These are phyloP conservation scores for Diaporthe capsici DNA, from an alignment of 2,329 filamentous ascomycete species.

Conservation along the genomic window DNA sequence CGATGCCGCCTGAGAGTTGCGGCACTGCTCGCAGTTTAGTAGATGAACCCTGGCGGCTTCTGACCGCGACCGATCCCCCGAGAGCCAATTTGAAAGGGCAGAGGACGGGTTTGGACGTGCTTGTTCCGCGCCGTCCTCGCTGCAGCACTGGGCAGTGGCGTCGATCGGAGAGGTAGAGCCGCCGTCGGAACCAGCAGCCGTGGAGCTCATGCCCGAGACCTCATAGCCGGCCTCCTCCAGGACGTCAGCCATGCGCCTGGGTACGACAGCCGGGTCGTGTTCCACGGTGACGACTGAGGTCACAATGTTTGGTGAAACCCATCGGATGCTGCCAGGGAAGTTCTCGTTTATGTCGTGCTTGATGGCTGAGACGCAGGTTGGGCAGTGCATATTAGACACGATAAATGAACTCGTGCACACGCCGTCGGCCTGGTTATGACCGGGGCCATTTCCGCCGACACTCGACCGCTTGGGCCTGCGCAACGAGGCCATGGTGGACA, in stretches of 20 bases:
- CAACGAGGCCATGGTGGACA: conserved; percentile 44
- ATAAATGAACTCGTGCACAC: conserved; percentile 72
- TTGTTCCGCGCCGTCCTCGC: conserved; percentile 17
- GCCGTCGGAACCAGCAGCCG: conserved; percentile 47
- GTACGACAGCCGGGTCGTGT: conserved; percentile 64
- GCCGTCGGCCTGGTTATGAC: conserved; percentile 18
- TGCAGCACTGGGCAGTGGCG: conserved; percentile 42
- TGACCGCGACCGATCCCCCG: conserved; percentile 31
- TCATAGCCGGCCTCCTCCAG: conserved; percentile 73
- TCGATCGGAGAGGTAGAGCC: conserved; percentile 40
- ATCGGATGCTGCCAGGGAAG: conserved; percentile 62
- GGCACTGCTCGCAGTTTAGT: conserved; percentile 60
- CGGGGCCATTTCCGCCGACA: conserved; percentile 14
- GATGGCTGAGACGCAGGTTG: conserved; percentile 79
- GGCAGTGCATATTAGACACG: conserved; percentile 83
- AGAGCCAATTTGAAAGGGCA: conserved; percentile 49
- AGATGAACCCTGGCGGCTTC: conserved; percentile 53
- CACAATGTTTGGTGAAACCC: conserved; percentile 79
- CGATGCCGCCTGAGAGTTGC: conserved; percentile 43
- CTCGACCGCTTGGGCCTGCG: conserved; percentile 42
- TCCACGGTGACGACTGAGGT: conserved; percentile 77
- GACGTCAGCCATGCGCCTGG: conserved; percentile 58
- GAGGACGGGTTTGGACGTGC: conserved; percentile 41
- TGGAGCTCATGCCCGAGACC: conserved; percentile 62
- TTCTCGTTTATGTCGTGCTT: conserved; percentile 67